Evolutionary conservation across 306 rosid species (phyloP).

Genomic region (Pachyrhizus erosus): DNA sequence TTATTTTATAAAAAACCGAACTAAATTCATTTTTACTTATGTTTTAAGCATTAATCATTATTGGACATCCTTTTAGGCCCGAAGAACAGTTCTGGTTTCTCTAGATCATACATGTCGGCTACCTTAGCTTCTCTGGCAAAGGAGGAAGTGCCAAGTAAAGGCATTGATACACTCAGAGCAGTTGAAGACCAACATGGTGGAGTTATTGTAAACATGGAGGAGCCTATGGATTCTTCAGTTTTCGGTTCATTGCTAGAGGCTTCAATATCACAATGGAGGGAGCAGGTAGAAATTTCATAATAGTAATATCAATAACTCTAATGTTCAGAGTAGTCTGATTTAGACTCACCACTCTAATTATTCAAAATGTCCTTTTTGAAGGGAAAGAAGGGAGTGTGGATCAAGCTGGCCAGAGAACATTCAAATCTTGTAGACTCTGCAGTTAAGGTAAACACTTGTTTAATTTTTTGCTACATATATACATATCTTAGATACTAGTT

Average conservation of each 20-base stretch:
- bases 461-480: background rate
- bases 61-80: conserved; percentile 25
- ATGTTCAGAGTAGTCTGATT: background rate
- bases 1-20: no score
- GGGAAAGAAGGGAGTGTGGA: conserved; percentile 93
- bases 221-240: conserved; percentile 56
- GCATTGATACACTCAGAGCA: conserved; percentile 50
- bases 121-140: conserved; percentile 39
- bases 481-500: background rate
- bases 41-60: background rate
- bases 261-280: conserved; percentile 72
- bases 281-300: conserved; percentile 50
- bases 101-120: conserved; percentile 40
- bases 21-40: background rate
- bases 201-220: conserved; percentile 58
- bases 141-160: conserved; percentile 36
- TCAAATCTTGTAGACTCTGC: conserved; percentile 68
- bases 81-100: conserved; percentile 29
- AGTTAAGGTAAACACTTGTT: conserved; percentile 57
- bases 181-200: conserved; percentile 75
- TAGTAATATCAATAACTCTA: background rate
- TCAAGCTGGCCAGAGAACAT: conserved; percentile 64
- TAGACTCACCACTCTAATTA: background rate
- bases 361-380: conserved; percentile 34
- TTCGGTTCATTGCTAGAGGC: conserved; percentile 59